Percentiles rank a stretch among this genome's conserved stretches.
Evolutionary conservation across 345 rosid species (phyloP).

Genomic region (Toxicodendron radicans): DNA sequence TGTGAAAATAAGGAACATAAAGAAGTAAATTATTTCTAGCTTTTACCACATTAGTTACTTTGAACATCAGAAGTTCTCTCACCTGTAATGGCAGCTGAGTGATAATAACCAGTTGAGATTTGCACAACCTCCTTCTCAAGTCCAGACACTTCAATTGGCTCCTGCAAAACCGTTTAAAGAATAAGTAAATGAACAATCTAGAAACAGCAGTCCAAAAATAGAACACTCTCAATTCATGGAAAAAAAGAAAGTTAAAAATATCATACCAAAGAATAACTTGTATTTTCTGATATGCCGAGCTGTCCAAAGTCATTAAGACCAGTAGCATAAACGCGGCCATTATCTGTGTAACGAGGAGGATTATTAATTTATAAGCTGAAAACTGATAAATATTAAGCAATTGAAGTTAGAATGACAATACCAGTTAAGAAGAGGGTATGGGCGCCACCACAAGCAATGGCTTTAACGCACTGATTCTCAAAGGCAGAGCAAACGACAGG

Average conservation of each 20-base stretch:
- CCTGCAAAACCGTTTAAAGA: constrained; percentile 40
- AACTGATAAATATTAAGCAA: not conserved
- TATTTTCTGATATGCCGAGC: constrained; percentile 57
- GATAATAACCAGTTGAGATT: constrained; percentile 84
- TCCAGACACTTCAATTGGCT: constrained; percentile 72
- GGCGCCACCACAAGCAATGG: constrained; percentile 93
- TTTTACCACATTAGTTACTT: not conserved
- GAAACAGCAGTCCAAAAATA: not conserved
- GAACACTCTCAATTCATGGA: not conserved
- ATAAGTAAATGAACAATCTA: not conserved
- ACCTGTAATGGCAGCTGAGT: constrained; percentile 96
- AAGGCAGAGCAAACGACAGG: constrained; percentile 55
- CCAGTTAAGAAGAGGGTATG: constrained; percentile 95
- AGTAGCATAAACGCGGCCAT: constrained; percentile 75
- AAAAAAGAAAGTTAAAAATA: constrained; percentile 14
- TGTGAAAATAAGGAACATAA: not conserved
- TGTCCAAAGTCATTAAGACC: constrained; percentile 94
- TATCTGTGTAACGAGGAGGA: constrained; percentile 48
- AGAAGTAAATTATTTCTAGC: not conserved
- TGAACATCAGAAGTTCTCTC: not conserved
- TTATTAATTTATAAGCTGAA: constrained; percentile 17
- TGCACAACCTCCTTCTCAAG: constrained; percentile 58
- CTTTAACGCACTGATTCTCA: constrained; percentile 40
- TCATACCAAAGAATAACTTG: constrained; percentile 54
- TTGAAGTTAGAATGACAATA: constrained; percentile 15